phyloP scores from a whole-genome alignment of 202 grass and related monocot species.

The Saccharum hybrid region DNA sequence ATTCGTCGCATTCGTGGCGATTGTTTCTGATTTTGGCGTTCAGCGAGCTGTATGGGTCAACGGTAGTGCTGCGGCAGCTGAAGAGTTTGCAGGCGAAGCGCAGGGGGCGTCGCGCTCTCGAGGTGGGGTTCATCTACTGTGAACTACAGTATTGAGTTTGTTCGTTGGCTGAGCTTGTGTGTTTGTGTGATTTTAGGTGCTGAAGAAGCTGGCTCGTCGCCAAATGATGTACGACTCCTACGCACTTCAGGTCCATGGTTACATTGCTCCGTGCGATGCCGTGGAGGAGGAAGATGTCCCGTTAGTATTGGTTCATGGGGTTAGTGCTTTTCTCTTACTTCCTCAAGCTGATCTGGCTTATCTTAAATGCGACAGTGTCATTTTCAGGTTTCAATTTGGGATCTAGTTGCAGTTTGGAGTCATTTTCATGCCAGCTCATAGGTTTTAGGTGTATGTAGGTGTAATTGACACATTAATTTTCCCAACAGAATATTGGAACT shows the following conservation, averaged over 20 bases:
- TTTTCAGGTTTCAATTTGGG: conserved; percentile 42
- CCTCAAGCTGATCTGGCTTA: conserved; percentile 22
- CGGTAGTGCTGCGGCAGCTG: conserved; percentile 83
- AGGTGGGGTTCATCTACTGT: conserved; percentile 53
- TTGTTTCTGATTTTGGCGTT: conserved; percentile 23
- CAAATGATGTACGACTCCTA: conserved; percentile 93
- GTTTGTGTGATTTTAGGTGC: conserved; percentile 56
- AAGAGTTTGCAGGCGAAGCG: conserved; percentile 78
- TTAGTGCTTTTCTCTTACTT: conserved; percentile 50
- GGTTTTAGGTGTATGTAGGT: conserved; percentile 28
- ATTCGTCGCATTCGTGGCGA: conserved; percentile 28
- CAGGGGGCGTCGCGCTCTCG: conserved; percentile 82
- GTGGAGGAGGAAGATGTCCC: conserved; percentile 46
- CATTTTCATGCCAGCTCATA: conserved; percentile 41
- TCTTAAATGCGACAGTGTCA: conserved; percentile 14
- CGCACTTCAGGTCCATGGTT: conserved; percentile 93
- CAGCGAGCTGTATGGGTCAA: conserved; percentile 77
- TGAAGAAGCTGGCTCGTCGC: conserved; percentile 80
- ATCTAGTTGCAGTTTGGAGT: conserved; percentile 7
- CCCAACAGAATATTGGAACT: conserved; percentile 19
- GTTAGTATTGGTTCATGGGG: conserved; percentile 86
- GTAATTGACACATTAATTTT: conserved; percentile 9
- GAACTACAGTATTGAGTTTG: not conserved
- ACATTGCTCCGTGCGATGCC: conserved; percentile 52
- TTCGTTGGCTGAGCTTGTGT: conserved; percentile 33